Percentiles rank a stretch among this genome's conserved stretches.
Evolutionary conservation across 352 stramenopile species (phyloP).

Genomic region (Paralagenidium karlingii): DNA sequence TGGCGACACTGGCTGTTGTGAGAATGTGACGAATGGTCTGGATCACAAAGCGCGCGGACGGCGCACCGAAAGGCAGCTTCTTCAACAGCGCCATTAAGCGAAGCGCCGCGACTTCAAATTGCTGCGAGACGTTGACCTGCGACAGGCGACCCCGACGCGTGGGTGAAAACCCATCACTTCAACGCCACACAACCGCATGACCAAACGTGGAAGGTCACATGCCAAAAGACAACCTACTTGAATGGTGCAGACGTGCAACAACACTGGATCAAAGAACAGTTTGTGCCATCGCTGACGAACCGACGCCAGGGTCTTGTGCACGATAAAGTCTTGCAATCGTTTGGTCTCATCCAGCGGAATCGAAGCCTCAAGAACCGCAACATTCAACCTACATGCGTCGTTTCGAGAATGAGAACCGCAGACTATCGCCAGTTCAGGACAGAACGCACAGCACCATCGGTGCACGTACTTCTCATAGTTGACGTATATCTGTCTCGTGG

Average conservation of each 20-base stretch:
- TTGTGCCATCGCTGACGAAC: slow-evolving; percentile 57
- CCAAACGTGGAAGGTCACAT: too few relatives aligned
- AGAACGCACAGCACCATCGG: not conserved
- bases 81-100: not conserved
- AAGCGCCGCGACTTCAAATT: not conserved
- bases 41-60: not conserved
- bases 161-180: not conserved
- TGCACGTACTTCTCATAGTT: slow-evolving; percentile 64
- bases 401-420: not conserved
- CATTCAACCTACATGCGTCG: slow-evolving; percentile 11
- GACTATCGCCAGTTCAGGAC: not conserved
- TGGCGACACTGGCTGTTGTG: too few relatives aligned
- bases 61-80: not conserved
- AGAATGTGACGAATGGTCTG: not conserved
- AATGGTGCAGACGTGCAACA: slow-evolving; percentile 26
- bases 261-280: slow-evolving; percentile 36
- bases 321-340: slow-evolving; percentile 27
- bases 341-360: slow-evolving; percentile 54
- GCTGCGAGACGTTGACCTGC: not conserved
- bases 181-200: too few relatives aligned
- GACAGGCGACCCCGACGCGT: not conserved
- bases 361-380: slow-evolving; percentile 19
- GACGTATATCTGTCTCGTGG: slow-evolving; percentile 38
- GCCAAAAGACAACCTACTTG: slow-evolving; percentile 8
- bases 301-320: slow-evolving; percentile 46